Conservation (phyloP, 2,329 filamentous ascomycete genomes). For the Sporothrix humicola region DNA sequence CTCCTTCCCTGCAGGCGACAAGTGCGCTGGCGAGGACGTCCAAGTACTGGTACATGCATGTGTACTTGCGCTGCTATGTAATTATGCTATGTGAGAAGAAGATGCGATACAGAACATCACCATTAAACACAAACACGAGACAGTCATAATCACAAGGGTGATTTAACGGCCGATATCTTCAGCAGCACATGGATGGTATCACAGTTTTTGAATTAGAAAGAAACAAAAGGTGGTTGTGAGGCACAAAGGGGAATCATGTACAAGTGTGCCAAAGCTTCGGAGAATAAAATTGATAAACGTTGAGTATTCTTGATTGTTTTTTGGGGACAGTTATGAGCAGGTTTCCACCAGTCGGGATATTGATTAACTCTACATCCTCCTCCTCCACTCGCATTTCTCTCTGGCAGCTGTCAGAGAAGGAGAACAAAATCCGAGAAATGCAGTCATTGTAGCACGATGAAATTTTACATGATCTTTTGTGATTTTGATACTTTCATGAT, state of each 20-base stretch:
- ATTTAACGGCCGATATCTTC: not conserved
- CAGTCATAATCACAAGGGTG: not conserved
- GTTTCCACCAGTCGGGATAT: constrained; percentile 7
- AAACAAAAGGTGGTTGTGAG: not conserved
- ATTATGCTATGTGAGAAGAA: not conserved
- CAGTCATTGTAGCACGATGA: not conserved
- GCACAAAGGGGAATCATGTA: not conserved
- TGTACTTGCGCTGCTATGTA: too few relatives aligned
- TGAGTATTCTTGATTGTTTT: too few relatives aligned
- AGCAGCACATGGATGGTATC: not conserved
- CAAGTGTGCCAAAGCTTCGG: not conserved
- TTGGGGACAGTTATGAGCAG: not conserved
- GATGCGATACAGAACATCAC: not conserved
- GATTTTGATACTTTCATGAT: not conserved
- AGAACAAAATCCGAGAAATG: not conserved
- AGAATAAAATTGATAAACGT: constrained; percentile 1
- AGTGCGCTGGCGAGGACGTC: not conserved
- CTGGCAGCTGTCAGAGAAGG: not conserved
- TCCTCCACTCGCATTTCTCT: not conserved
- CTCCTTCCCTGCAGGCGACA: not conserved
- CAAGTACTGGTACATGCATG: not conserved
- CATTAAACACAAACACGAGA: not conserved
- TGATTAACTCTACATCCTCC: not conserved
- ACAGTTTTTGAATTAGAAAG: not conserved
- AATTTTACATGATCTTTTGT: not conserved